Base-by-base conservation (phyloP, 2,329 filamentous ascomycete genomes). In the Cytospora schulzeri region DNA sequence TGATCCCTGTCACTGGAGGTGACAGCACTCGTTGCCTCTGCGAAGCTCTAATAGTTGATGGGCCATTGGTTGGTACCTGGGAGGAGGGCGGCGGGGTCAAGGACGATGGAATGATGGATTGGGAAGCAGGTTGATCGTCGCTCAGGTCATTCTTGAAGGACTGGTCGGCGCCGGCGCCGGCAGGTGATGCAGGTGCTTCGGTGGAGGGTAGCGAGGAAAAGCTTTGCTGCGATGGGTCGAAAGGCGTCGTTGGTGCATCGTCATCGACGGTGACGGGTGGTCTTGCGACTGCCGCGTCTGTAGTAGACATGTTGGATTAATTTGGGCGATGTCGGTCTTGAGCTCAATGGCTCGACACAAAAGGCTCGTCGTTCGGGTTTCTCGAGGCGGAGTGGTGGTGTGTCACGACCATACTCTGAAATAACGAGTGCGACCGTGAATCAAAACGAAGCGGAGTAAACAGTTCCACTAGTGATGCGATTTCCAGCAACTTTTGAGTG, bases 61-160 rank as follows among this genome's bases (percentile, higher is more conserved):
- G 70, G 24, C 63, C 69, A 57, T 71, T 73, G 33, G 74, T 76
- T 19, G 76, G 76, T 7, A 80, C 70, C 70, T 85, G 84, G 1
- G 83, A 85, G 1, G 83, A 85, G 0, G 84, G 83, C 28, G 84
- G 85, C 4, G 84, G 85, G 2, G 85, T 86, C 59, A 85, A 73
- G 28, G 84, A 87, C 2, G 84, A 86, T 5, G 84, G 83, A 63
- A 87, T 85, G 57, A 85, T 75, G 17, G 71, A 73, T 29, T 78
- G 76, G n/a, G 77, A 71, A 22, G 72, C 71, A 1, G 74, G 72
- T 48, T 77, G 74, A 55, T 83, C 81, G 63, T 85, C 81, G 71
- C 80, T 82, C 65, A 74, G 65, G 66, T 85, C 82, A 4, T 79
- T 81, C 69, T 78, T 81, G 72, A 85, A 84, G 0, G 82, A 83